Evolutionary conservation across 306 rosid species (phyloP), one percentile per base, ranked within the genome.

Genomic region (Pachyrhizus erosus): DNA sequence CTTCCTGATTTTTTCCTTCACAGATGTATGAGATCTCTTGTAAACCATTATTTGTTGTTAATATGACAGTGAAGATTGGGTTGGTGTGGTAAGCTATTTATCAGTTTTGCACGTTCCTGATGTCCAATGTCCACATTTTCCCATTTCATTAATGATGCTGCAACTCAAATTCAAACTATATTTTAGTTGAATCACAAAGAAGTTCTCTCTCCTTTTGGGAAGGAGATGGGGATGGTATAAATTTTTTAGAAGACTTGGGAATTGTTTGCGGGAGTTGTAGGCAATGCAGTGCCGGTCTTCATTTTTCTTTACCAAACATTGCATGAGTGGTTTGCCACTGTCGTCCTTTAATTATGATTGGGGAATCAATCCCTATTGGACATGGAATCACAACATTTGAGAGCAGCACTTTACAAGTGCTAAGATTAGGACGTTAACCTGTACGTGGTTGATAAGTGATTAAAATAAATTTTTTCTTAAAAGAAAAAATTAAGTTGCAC

Each of bases 11-110:
- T 48, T 78, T 76, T 34, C 7, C n/a, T 72, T 68, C 87, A 87
- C 51, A 86, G 70, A 82, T 84, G 87, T 82, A 77, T 84, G 72
- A 73, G 52, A 81, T 80, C 11, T 68, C 75, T 77, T 86, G 94
- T 90, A 84, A 86, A 80, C 89, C 80, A 84, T 74, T 91, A 73
- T 86, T 91, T 86, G 75, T 85, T 77, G 88, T 82, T 73, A 84
- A 88, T 84, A 81, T 79, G 84, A 72, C 85, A 86, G 83, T 82
- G 60, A 80, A 73, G 75, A 57, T 82, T 87, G 85, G 81, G 84
- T 81, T 85, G 85, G 87, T 82, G 90, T 88, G 90, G 26, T 75
- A 33, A 40, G 39, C 46, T 48, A 70, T 27, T 33, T 68, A 24
- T 73, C 57, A 7, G 2, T 79, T 54, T 61, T 48, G 21, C 48